Conservation (phyloP, 176 grass and related monocot species). For the Cenchrus americanus region DNA sequence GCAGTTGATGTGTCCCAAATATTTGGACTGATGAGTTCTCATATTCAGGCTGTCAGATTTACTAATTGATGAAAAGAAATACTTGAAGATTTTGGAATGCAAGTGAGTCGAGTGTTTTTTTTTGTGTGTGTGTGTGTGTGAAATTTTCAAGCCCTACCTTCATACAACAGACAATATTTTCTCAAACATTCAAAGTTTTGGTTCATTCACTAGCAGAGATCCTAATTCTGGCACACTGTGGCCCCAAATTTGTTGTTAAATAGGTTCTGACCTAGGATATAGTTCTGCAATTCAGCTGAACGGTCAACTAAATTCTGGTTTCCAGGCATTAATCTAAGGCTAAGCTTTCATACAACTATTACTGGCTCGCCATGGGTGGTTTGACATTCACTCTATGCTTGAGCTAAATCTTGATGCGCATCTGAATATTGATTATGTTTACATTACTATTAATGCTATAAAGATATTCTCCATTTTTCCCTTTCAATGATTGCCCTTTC, state of each 20-base stretch:
- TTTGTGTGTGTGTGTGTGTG: too few relatives aligned
- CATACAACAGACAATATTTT: not conserved
- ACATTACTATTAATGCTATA: slow-evolving; percentile 1
- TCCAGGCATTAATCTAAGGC: not conserved
- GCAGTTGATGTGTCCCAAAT: not conserved
- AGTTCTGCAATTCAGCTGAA: not conserved
- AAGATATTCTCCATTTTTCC: too few relatives aligned
- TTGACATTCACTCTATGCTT: not conserved
- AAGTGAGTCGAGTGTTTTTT: not conserved
- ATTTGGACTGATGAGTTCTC: not conserved
- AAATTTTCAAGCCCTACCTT: slow-evolving; percentile 8
- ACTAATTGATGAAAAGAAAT: slow-evolving; percentile 12
- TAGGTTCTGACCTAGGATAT: not conserved
- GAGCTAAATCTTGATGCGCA: slow-evolving; percentile 14
- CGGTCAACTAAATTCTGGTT: not conserved
- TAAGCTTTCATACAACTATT: not conserved
- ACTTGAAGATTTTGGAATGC: not conserved
- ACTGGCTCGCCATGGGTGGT: not conserved
- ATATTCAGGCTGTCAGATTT: not conserved
- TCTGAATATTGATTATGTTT: slow-evolving; percentile 25
- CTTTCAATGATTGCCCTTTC: not conserved
- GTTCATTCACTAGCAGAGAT: not conserved
- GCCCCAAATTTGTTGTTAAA: not conserved
- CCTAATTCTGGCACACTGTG: not conserved
- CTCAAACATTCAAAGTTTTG: not conserved